A percentile compares a stretch with the other conserved stretches of the same genome.
phyloP scores from a whole-genome alignment of 164 flowering plant genomes.

The Amborella trichopoda region DNA sequence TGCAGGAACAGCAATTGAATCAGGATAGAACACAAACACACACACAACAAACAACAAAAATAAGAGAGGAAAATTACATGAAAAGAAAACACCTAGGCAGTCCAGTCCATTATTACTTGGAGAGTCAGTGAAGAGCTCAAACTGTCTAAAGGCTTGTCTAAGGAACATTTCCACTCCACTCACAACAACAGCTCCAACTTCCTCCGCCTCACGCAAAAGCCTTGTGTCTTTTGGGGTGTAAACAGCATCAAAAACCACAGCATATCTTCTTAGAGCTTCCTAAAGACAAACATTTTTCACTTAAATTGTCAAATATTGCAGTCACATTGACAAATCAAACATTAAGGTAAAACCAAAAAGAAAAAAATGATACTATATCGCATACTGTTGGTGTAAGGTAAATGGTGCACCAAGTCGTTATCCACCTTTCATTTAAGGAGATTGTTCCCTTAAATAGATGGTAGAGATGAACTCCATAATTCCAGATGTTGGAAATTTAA shows the following conservation, averaged over 20 bases:
- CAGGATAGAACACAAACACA: conserved; percentile 2
- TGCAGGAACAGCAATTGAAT: no score
- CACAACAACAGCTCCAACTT: conserved; percentile 29
- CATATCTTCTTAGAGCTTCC: conserved; percentile 28
- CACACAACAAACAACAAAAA: conserved; percentile 1
- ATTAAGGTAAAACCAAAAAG: not conserved
- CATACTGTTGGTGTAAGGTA: not conserved
- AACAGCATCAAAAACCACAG: conserved; percentile 41
- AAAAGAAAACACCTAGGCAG: not conserved
- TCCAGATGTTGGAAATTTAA: no score
- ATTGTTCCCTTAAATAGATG: no score
- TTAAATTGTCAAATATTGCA: not conserved
- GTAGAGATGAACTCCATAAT: no score
- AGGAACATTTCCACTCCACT: conserved; percentile 47
- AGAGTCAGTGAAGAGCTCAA: conserved; percentile 26
- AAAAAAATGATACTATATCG: not conserved
- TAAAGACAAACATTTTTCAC: conserved; percentile 2
- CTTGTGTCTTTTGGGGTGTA: conserved; percentile 44
- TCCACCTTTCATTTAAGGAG: no score
- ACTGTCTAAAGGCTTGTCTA: conserved; percentile 38
- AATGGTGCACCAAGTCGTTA: no score
- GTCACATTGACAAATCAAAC: not conserved
- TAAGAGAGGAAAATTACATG: not conserved
- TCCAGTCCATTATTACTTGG: no score
- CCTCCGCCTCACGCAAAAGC: conserved; percentile 36